Percentiles rank a stretch among this genome's conserved stretches.
Evolutionary conservation across 2,329 filamentous ascomycete genomes (phyloP).

Genomic region (Triangularia setosa): DNA sequence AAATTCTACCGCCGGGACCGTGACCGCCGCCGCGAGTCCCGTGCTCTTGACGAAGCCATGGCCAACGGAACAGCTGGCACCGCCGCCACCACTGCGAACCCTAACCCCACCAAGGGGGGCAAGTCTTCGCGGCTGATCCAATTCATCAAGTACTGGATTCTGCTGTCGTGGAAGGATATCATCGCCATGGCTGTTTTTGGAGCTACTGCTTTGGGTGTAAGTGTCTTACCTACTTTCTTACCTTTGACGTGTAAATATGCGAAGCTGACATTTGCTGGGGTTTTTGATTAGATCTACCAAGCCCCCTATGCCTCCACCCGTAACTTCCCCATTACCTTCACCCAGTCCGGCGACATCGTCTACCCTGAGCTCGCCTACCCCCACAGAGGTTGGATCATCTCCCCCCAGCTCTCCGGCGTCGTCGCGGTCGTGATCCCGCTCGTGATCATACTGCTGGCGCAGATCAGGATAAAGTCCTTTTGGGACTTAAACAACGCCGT

Average conservation of each 20-base stretch:
- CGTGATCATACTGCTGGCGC: constrained; percentile 58
- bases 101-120: background rate
- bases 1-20: background rate
- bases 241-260: too few relatives aligned
- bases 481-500: constrained; percentile 70
- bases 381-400: constrained; percentile 57
- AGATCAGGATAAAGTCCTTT: constrained; percentile 64
- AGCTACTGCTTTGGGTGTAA: constrained; percentile 33
- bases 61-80: background rate
- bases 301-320: constrained; percentile 52
- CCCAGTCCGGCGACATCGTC: constrained; percentile 55
- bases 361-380: constrained; percentile 63
- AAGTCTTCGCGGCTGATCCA: background rate
- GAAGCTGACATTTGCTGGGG: background rate
- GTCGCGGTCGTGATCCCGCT: constrained; percentile 60
- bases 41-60: background rate
- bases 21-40: background rate
- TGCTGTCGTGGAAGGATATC: constrained; percentile 55
- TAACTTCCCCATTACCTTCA: constrained; percentile 60
- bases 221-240: constrained; percentile 2
- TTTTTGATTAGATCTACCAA: constrained; percentile 45
- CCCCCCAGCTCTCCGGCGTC: constrained; percentile 55
- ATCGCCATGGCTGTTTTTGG: constrained; percentile 56
- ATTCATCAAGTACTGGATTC: constrained; percentile 48
- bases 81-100: background rate